Conservation (phyloP, 2,329 filamentous ascomycete genomes). For the Cercospora beticola region DNA sequence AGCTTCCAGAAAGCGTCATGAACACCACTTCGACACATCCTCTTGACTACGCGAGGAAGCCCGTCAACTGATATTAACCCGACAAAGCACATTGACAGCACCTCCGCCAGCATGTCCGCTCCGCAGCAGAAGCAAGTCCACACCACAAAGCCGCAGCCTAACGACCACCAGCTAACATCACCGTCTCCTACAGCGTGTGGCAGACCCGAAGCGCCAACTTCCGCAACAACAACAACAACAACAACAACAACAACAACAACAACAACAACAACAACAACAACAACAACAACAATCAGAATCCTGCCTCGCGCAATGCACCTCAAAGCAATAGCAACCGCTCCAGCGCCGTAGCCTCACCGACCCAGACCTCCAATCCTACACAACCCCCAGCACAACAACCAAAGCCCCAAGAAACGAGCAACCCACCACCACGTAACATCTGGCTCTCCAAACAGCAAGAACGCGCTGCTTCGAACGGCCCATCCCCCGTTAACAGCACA, state of each 20-base stretch:
- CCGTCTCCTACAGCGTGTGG: neutral
- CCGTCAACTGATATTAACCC: neutral
- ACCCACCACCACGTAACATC: conserved; percentile 6
- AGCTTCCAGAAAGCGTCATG: neutral
- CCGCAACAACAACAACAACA: conserved; percentile 9
- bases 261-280: too few relatives aligned
- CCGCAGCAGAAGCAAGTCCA: conserved; percentile 6
- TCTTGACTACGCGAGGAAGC: neutral
- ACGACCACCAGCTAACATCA: neutral
- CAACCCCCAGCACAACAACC: neutral
- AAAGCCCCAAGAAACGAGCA: neutral
- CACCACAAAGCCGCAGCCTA: neutral
- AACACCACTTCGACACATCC: neutral
- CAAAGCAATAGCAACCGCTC: conserved; percentile 6
- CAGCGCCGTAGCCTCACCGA: neutral
- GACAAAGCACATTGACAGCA: neutral
- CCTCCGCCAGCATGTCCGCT: neutral
- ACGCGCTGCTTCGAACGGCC: neutral
- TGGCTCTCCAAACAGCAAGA: conserved; percentile 5
- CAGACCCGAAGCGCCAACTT: conserved; percentile 2
- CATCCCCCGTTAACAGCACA: neutral
- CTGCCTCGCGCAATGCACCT: neutral
- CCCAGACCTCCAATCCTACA: neutral
- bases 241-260: too few relatives aligned
- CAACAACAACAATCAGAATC: conserved; percentile 5